phyloP scores from a whole-genome alignment of 225 moss, liverwort and hornwort genomes.

The Sphagnum tenellum region DNA sequence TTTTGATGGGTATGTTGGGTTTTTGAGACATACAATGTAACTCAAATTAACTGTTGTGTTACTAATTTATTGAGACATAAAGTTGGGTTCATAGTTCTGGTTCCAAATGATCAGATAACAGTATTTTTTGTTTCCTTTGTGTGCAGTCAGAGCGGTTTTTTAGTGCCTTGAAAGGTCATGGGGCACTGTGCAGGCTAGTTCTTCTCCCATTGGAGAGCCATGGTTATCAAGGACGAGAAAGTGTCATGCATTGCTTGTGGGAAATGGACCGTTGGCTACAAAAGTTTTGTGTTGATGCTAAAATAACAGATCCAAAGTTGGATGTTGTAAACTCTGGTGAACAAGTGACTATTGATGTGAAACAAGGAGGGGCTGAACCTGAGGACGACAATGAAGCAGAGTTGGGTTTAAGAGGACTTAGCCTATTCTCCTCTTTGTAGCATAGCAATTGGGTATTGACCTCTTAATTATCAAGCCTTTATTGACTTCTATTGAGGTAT shows the following conservation, averaged over 20 bases:
- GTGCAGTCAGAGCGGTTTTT: constrained; percentile 90
- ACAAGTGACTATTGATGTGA: constrained; percentile 9
- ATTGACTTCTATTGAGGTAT: too few species aligned
- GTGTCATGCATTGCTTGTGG: constrained; percentile 98
- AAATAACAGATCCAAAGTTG: constrained; percentile 21
- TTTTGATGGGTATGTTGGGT: too few species aligned
- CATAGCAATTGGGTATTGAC: too few species aligned
- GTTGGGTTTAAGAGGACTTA: too few species aligned
- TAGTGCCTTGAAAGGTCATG: constrained; percentile 93
- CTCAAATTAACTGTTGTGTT: too few species aligned
- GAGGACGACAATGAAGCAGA: constrained; percentile 11
- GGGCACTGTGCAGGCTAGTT: constrained; percentile 76
- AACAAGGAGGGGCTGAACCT: constrained; percentile 24
- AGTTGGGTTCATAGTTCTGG: too few species aligned
- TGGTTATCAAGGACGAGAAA: constrained; percentile 83
- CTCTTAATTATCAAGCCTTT: too few species aligned
- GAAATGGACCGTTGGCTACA: constrained; percentile 99
- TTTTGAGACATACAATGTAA: too few species aligned
- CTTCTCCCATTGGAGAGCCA: constrained; percentile 93
- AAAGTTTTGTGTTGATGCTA: constrained; percentile 62
- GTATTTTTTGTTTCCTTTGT: neutral
- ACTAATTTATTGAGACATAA: too few species aligned
- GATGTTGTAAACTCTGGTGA: constrained; percentile 7
- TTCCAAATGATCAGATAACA: too few species aligned
- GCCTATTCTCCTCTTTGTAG: too few species aligned